Percentiles rank a stretch among this genome's conserved stretches.
Conservation (phyloP, 352 stramenopile species). For the Globisporangium orthogonon region DNA sequence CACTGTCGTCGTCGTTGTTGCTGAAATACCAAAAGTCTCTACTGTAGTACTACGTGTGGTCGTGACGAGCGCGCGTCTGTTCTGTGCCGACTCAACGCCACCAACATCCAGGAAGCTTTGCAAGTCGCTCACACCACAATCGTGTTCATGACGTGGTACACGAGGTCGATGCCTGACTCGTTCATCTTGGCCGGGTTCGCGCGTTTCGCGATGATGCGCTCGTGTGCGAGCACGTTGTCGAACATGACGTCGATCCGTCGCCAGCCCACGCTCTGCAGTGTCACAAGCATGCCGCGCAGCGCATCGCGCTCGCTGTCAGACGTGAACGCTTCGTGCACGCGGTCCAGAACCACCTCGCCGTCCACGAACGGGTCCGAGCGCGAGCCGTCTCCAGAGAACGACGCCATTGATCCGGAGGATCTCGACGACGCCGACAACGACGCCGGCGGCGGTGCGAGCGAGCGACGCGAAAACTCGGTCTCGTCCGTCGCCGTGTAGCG, state of each 20-base stretch:
- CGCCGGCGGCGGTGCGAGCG: constrained; percentile 2
- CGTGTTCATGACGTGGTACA: constrained; percentile 72
- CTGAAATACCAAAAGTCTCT: no score
- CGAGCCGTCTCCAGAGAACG: constrained; percentile 12
- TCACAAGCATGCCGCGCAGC: constrained; percentile 69
- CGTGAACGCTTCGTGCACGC: constrained; percentile 53
- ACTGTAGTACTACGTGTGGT: no score
- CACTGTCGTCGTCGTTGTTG: no score
- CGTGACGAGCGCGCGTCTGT: no score
- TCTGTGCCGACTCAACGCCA: no score
- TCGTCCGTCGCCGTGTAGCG: constrained; percentile 11
- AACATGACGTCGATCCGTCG: constrained; percentile 69
- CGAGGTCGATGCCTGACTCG: constrained; percentile 60
- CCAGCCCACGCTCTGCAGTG: constrained; percentile 68
- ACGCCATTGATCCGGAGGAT: constrained; percentile 2
- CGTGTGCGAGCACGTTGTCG: constrained; percentile 58
- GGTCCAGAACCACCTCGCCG: constrained; percentile 54
- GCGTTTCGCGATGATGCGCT: constrained; percentile 79
- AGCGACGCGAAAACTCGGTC: constrained; percentile 9
- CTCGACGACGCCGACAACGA: not conserved
- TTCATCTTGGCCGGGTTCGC: constrained; percentile 45
- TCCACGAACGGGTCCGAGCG: constrained; percentile 49
- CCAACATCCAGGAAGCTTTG: no score
- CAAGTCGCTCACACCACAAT: constrained; percentile 34
- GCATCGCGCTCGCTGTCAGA: constrained; percentile 54